These are phyloP conservation scores for Phytophthora megakarya DNA, from an alignment of 352 stramenopile species.

Conservation along the genomic window DNA sequence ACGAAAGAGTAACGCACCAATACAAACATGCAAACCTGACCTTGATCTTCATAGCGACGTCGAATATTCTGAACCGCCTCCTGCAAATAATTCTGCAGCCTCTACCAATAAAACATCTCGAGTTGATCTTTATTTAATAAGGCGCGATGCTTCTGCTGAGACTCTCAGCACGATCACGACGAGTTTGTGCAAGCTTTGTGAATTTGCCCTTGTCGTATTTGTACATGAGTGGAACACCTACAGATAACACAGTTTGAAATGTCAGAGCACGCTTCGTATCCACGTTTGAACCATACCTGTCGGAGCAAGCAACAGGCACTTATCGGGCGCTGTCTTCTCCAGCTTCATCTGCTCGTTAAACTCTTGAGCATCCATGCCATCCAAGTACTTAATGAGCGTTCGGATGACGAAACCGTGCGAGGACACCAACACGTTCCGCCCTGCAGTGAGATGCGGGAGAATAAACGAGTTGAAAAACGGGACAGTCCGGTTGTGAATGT, in stretches of 20 bases:
- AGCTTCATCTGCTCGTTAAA: constrained; percentile 87
- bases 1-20: constrained; percentile 25
- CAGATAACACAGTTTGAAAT: constrained; percentile 1
- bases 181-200: constrained; percentile 70
- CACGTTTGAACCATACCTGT: constrained; percentile 47
- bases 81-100: background rate
- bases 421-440: constrained; percentile 80
- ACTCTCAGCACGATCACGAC: constrained; percentile 74
- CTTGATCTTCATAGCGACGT: constrained; percentile 21
- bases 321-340: constrained; percentile 77
- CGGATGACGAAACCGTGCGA: constrained; percentile 86
- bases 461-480: constrained; percentile 84
- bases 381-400: constrained; percentile 85
- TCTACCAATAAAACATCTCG: background rate
- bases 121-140: constrained; percentile 44
- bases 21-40: constrained; percentile 35
- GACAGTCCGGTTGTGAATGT: constrained; percentile 78
- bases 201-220: constrained; percentile 79
- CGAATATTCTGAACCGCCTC: constrained; percentile 20
- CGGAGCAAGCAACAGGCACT: constrained; percentile 72
- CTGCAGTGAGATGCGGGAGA: constrained; percentile 67
- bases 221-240: constrained; percentile 85
- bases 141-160: constrained; percentile 71
- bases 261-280: constrained; percentile 2
- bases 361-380: constrained; percentile 74